These are phyloP conservation scores for Trichomonas vaginalis DNA, from an alignment of 208 protist genomes.

Conservation along the genomic window DNA sequence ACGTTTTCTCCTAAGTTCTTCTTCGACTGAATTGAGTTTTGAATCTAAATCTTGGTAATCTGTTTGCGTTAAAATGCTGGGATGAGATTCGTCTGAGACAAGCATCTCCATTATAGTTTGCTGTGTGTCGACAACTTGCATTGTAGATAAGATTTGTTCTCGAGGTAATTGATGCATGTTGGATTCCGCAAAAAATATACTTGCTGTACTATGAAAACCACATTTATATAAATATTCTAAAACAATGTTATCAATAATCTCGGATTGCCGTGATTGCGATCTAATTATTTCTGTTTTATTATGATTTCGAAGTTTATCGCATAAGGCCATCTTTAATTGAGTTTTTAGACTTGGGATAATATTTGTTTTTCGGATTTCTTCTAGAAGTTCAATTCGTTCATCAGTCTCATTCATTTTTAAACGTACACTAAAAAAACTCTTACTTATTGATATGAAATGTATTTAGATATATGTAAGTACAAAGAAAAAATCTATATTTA, in stretches of 20 bases:
- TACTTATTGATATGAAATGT: too few relatives aligned
- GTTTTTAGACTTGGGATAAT: neutral
- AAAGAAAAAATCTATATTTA: too few relatives aligned
- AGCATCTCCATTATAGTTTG: neutral
- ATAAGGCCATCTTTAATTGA: neutral
- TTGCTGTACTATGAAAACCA: neutral
- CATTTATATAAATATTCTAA: neutral
- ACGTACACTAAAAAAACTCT: neutral
- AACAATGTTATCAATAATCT: neutral
- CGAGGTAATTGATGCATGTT: neutral
- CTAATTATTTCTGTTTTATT: neutral
- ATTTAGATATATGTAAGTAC: too few relatives aligned
- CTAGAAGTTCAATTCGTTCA: neutral
- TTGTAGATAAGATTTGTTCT: neutral
- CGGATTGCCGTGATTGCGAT: neutral
- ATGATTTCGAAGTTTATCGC: neutral
- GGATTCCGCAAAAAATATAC: neutral
- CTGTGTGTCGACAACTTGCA: neutral
- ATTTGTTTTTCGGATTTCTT: neutral
- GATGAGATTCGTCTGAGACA: neutral
- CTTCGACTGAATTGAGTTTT: neutral
- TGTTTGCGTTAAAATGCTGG: neutral
- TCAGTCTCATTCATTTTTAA: neutral
- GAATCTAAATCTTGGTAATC: neutral
- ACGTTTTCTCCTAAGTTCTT: neutral